Percentiles rank a stretch among this genome's conserved stretches.
Conservation (phyloP, 331 rosid species). For the Telfairia occidentalis region DNA sequence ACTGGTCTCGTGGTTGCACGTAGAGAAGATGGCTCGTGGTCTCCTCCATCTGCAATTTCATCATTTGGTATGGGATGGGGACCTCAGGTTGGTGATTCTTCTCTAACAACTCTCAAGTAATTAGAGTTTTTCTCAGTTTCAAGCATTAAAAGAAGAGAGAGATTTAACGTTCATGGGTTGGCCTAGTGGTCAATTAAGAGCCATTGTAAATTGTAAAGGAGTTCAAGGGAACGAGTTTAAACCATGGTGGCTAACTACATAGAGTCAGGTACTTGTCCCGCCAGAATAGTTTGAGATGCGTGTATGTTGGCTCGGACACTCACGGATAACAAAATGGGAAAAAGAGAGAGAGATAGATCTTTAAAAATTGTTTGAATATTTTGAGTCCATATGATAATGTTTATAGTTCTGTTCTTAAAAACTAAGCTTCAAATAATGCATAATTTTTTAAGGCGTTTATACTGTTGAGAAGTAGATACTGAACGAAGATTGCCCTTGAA, state of each 20-base stretch:
- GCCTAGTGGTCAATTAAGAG: too few relatives aligned
- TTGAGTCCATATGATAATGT: too few relatives aligned
- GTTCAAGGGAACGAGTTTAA: too few relatives aligned
- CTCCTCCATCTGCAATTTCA: slow-evolving; percentile 96
- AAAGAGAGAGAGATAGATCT: neutral
- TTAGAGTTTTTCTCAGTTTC: neutral
- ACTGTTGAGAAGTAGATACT: neutral
- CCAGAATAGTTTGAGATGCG: too few relatives aligned
- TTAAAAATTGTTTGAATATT: neutral
- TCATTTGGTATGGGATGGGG: slow-evolving; percentile 96
- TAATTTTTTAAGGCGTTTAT: neutral
- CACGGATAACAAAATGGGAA: too few relatives aligned
- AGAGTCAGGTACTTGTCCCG: too few relatives aligned
- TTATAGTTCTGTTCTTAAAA: too few relatives aligned
- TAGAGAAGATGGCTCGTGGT: slow-evolving; percentile 95
- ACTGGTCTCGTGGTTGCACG: slow-evolving; percentile 90
- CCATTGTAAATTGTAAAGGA: too few relatives aligned
- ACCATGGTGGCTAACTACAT: too few relatives aligned
- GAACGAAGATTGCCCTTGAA: neutral
- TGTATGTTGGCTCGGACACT: too few relatives aligned
- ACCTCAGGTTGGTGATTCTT: slow-evolving; percentile 59
- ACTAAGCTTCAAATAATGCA: neutral
- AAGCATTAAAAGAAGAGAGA: neutral
- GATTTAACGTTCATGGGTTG: too few relatives aligned
- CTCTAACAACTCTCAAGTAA: neutral